Percentiles rank a stretch among this genome's conserved stretches.
These are phyloP conservation scores for Firmiana major DNA, from an alignment of 345 rosid species.

Conservation along the genomic window DNA sequence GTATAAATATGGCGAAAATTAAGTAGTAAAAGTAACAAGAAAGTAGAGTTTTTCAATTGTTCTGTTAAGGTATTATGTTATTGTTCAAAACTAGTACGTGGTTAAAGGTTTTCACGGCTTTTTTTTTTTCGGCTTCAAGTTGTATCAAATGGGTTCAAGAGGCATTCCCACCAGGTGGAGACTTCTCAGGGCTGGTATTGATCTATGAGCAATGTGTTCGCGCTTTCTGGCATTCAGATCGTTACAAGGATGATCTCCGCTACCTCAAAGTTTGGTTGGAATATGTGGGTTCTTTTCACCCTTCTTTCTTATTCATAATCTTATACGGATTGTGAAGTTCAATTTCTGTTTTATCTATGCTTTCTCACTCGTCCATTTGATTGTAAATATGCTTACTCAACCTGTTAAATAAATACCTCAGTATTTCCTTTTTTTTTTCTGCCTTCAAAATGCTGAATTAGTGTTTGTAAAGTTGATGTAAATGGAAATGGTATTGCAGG, in stretches of 20 bases:
- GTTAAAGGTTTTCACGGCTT: background rate
- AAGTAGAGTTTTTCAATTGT: too few species aligned
- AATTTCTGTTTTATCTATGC: background rate
- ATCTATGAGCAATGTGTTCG: slow-evolving; percentile 95
- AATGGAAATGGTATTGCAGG: slow-evolving; percentile 40
- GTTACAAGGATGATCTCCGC: slow-evolving; percentile 83
- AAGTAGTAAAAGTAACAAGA: background rate
- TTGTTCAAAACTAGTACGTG: background rate
- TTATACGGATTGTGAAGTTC: background rate
- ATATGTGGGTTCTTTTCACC: slow-evolving; percentile 51
- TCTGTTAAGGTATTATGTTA: background rate
- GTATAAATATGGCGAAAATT: too few species aligned
- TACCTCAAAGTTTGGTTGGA: slow-evolving; percentile 97
- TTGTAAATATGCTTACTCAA: background rate
- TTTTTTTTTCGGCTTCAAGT: slow-evolving; percentile 30
- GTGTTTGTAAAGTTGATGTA: background rate
- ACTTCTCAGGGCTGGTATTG: slow-evolving; percentile 69
- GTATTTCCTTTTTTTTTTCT: background rate
- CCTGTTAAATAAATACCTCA: background rate
- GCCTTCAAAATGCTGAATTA: background rate
- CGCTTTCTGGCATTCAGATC: slow-evolving; percentile 71
- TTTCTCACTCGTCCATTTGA: background rate
- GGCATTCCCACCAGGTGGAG: slow-evolving; percentile 81
- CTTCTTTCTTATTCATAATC: background rate
- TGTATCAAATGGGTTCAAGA: slow-evolving; percentile 96